Base-by-base conservation (phyloP, 208 protist species). In the Blechomonas ayalai region DNA sequence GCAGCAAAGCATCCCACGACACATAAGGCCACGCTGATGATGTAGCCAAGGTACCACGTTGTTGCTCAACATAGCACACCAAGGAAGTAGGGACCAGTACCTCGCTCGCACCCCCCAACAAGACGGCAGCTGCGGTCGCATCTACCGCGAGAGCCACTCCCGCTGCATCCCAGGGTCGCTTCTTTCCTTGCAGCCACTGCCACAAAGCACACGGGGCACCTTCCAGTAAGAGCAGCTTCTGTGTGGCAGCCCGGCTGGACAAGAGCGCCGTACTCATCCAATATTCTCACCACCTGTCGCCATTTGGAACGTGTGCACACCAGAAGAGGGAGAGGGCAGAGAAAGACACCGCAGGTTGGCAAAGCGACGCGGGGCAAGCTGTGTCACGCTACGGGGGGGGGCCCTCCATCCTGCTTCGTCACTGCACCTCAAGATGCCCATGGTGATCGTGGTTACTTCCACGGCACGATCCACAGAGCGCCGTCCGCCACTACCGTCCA, bases 11-110 rank as follows among this genome's bases (percentile, higher is more conserved):
- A 10, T 68, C 39, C 62, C 61, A 81, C 26, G 36, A 32, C 3
- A 29, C 39, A 3, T 28, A 9, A n/a, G 42, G 51, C 43, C 35
- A 44, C 35, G 38, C 18, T 19, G 16, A 27, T 15, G 2, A 6
- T 43, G 34, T 26, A 7, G 15, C 23, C 28, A 29, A 24, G 18
- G 13, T 10, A 25, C 26, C 16, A 28, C 22, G n/a, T n/a, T n/a
- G n/a, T n/a, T n/a, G n/a, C n/a, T 77, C 60, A 20, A 73, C 26
- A 20, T 56, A 68, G 13, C 62, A 34, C 2, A 80, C 58, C 8
- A 88, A 46, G 0, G 63, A 59, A 18, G 63, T 56, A 1, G 83
- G 83, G 0, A 92, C 59, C 26, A 89, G 70, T 0, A 80, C 57
- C 44, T 92, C 65, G 3, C 37, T 58, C 2, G 73, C 79, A 8